These are phyloP conservation scores for Mycena rebaudengoi DNA, from an alignment of 768 basidiomycete species.

Conservation along the genomic window DNA sequence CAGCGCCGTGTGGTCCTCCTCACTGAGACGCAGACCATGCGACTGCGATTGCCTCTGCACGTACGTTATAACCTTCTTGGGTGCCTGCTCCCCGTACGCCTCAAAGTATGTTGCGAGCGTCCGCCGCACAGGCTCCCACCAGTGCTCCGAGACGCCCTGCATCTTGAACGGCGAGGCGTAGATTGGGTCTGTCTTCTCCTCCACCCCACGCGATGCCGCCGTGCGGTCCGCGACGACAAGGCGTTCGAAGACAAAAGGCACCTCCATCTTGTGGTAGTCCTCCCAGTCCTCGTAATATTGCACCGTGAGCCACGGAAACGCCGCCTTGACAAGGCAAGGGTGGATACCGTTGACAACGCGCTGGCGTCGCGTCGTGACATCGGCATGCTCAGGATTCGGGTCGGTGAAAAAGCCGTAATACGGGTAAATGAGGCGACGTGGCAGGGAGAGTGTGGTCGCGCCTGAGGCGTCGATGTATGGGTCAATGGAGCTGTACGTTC, in stretches of 20 bases:
- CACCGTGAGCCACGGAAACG: slow-evolving; percentile 74
- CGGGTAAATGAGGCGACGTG: slow-evolving; percentile 80
- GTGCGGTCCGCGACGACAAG: slow-evolving; percentile 79
- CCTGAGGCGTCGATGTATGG: slow-evolving; percentile 51
- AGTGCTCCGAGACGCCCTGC: slow-evolving; percentile 55
- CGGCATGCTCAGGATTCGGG: slow-evolving; percentile 42
- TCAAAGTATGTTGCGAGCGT: slow-evolving; percentile 55
- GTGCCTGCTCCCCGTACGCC: slow-evolving; percentile 37
- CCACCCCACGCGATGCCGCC: slow-evolving; percentile 58
- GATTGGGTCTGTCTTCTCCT: slow-evolving; percentile 45
- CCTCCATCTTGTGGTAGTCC: slow-evolving; percentile 72
- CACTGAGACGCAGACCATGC: slow-evolving; percentile 57
- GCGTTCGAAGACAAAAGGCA: slow-evolving; percentile 80
- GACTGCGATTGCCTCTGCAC: slow-evolving; percentile 66
- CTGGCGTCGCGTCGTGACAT: slow-evolving; percentile 48
- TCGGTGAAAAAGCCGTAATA: slow-evolving; percentile 69
- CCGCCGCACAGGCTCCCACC: slow-evolving; percentile 73
- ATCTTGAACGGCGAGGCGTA: slow-evolving; percentile 55
- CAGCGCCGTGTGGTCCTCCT: slow-evolving; percentile 67
- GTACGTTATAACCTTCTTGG: slow-evolving; percentile 69
- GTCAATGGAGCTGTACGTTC: slow-evolving; percentile 17
- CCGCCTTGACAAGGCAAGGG: slow-evolving; percentile 73
- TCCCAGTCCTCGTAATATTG: slow-evolving; percentile 81
- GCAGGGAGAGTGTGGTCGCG: slow-evolving; percentile 64
- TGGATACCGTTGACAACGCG: slow-evolving; percentile 74